phyloP scores from a whole-genome alignment of 2,329 filamentous ascomycete genomes.

The Periconia digitata region DNA sequence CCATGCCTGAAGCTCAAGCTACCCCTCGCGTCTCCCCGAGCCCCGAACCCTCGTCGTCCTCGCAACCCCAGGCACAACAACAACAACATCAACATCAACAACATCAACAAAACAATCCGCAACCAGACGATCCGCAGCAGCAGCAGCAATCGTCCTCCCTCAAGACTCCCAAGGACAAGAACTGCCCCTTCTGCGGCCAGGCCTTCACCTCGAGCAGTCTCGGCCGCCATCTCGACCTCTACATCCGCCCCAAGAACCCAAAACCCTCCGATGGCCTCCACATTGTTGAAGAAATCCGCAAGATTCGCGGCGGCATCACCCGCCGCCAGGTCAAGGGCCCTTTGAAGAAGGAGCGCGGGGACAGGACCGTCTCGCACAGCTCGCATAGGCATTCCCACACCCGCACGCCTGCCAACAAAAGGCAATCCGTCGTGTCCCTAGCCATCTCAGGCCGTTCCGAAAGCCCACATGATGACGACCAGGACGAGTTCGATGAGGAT shows the following conservation, averaged over 20 bases:
- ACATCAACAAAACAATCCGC: neutral
- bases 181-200: conserved; percentile 84
- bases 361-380: conserved; percentile 2
- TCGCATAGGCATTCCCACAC: neutral
- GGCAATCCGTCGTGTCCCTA: conserved; percentile 10
- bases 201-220: conserved; percentile 92
- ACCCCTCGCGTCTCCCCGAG: conserved; percentile 16
- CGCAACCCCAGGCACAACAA: conserved; percentile 20
- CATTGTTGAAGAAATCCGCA: conserved; percentile 84
- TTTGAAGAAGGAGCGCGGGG: conserved; percentile 56
- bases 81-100: neutral
- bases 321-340: conserved; percentile 76
- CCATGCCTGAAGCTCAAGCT: conserved; percentile 10
- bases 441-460: neutral
- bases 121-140: neutral
- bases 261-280: conserved; percentile 85
- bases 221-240: conserved; percentile 89
- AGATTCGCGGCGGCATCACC: conserved; percentile 82
- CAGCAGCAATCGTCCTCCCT: conserved; percentile 22
- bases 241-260: conserved; percentile 91
- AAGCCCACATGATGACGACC: neutral
- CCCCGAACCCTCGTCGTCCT: conserved; percentile 12
- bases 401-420: conserved; percentile 23
- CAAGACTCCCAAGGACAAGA: conserved; percentile 75
- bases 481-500: conserved; percentile 23